A percentile compares a stretch with the other conserved stretches of the same genome.
These are phyloP conservation scores for Fusarium annulatum DNA, from an alignment of 2,329 filamentous ascomycete species.

Conservation along the genomic window DNA sequence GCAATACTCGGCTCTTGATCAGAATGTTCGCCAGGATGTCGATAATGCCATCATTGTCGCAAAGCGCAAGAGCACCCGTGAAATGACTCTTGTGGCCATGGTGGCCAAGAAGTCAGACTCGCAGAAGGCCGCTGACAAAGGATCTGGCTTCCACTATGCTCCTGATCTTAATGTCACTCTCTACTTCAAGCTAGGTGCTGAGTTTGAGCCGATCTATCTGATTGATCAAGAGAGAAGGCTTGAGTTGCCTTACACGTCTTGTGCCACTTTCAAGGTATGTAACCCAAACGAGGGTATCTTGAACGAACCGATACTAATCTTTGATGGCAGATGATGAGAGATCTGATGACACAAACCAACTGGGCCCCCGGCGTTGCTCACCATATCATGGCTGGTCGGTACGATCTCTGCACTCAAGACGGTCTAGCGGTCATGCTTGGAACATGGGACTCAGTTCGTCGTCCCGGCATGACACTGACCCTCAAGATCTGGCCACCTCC, in stretches of 20 bases:
- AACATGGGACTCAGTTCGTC: not conserved
- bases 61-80: not conserved
- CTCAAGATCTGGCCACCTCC: not conserved
- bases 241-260: not conserved
- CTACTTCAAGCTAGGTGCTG: not conserved
- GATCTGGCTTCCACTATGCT: not conserved
- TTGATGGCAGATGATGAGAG: not conserved
- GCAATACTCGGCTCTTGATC: not conserved
- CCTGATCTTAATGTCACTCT: not conserved
- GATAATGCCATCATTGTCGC: not conserved
- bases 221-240: not conserved
- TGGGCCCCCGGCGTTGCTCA: not conserved
- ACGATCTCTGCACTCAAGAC: not conserved
- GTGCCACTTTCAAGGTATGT: not conserved
- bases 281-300: accelerated
- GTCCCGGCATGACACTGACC: conserved; percentile 1
- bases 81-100: not conserved
- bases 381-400: not conserved
- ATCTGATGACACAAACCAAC: not conserved
- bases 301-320: accelerated
- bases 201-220: not conserved
- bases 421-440: not conserved
- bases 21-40: not conserved
- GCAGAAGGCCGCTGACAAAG: not conserved
- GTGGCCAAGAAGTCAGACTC: not conserved